Conservation (phyloP, 208 protist species). For the Lotmaria passim region DNA sequence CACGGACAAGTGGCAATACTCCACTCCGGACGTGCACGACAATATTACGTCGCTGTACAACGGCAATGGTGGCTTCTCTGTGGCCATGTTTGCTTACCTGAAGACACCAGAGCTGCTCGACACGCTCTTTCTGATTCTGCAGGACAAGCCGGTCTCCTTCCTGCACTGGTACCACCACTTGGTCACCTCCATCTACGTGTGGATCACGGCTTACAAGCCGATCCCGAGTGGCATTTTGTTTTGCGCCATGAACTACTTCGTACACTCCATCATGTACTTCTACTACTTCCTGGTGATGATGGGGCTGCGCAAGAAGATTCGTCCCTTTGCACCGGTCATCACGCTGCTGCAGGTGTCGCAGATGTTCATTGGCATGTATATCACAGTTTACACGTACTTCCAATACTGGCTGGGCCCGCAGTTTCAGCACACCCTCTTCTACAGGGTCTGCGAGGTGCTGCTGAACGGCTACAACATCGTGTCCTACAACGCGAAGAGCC, state of each 20-base stretch:
- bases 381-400: conserved; percentile 53
- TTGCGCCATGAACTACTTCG: conserved; percentile 89
- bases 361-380: conserved; percentile 84
- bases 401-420: conserved; percentile 36
- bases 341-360: conserved; percentile 81
- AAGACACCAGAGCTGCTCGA: conserved; percentile 82
- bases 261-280: conserved; percentile 94
- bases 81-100: conserved; percentile 58
- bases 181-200: conserved; percentile 86
- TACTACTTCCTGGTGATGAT: conserved; percentile 88
- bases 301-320: conserved; percentile 46
- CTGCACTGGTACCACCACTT: conserved; percentile 91
- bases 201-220: conserved; percentile 55
- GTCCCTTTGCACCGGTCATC: conserved; percentile 79
- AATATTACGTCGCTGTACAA: conserved; percentile 23
- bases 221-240: conserved; percentile 73
- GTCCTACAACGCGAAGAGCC: conserved; percentile 7
- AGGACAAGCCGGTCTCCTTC: conserved; percentile 77
- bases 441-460: conserved; percentile 11
- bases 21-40: not conserved
- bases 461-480: conserved; percentile 3
- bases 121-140: conserved; percentile 70
- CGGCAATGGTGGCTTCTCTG: conserved; percentile 40
- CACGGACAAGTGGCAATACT: conserved; percentile 22
- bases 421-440: conserved; percentile 14